Percentiles rank a stretch among this genome's conserved stretches.
These are phyloP conservation scores for Acacia crassicarpa DNA, from an alignment of 306 rosid genomes.

Conservation along the genomic window DNA sequence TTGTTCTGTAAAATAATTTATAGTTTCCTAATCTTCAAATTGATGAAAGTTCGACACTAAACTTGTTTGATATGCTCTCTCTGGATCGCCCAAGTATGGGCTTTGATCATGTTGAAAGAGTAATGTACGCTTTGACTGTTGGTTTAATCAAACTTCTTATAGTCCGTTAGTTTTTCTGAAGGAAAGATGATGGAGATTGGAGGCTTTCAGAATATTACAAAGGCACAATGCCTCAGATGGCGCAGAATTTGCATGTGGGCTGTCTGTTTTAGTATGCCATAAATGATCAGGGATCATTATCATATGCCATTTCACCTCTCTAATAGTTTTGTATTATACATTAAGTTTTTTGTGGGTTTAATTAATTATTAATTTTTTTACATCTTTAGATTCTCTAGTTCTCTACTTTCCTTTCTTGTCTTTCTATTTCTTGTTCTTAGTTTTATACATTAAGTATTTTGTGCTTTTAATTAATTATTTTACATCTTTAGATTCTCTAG, in stretches of 20 bases:
- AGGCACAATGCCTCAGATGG: not conserved
- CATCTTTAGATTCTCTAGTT: not conserved
- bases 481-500: not conserved
- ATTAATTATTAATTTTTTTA: not conserved
- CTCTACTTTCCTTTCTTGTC: not conserved
- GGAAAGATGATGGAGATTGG: not conserved
- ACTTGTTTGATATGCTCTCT: not conserved
- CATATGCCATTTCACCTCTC: not conserved
- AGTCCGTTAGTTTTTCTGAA: not conserved
- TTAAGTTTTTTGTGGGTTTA: not conserved
- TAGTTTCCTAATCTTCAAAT: not conserved
- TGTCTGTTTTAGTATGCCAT: not conserved
- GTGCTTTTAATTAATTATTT: not conserved
- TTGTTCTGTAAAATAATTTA: not conserved
- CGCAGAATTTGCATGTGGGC: not conserved
- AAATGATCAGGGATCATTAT: not conserved
- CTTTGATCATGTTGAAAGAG: not conserved
- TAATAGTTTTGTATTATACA: not conserved
- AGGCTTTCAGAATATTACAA: not conserved
- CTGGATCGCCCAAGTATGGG: not conserved
- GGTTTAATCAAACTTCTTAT: not conserved
- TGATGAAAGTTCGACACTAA: not conserved
- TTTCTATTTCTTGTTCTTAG: not conserved
- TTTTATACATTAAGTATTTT: too few relatives aligned
- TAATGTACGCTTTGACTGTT: not conserved